These are phyloP conservation scores for Sordariomycetes sp. DNA, from an alignment of 2,329 filamentous ascomycete genomes.

Conservation along the genomic window DNA sequence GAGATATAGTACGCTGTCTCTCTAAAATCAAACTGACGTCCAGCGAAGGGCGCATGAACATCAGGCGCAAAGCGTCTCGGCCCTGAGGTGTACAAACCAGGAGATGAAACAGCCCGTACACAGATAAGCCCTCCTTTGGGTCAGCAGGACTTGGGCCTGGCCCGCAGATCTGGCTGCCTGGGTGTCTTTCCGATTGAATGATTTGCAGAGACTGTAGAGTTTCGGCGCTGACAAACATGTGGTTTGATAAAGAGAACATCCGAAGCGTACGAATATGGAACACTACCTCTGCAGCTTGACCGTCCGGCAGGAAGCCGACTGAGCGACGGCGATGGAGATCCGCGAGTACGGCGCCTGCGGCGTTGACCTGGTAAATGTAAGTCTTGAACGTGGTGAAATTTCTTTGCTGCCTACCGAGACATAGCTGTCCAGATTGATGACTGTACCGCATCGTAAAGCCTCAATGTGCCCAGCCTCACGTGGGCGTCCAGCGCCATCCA, in stretches of 20 bases:
- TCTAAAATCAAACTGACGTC: constrained; percentile 59
- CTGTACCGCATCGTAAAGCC: constrained; percentile 59
- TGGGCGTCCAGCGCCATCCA: constrained; percentile 26
- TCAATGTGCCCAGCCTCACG: constrained; percentile 46
- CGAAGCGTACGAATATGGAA: constrained; percentile 57
- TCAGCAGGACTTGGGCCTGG: constrained; percentile 32
- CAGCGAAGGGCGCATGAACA: constrained; percentile 71
- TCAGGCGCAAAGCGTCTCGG: constrained; percentile 60
- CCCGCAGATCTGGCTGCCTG: constrained; percentile 69
- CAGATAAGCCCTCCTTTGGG: constrained; percentile 71
- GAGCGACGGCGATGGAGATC: constrained; percentile 58
- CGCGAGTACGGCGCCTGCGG: constrained; percentile 76
- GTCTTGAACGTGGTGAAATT: not conserved
- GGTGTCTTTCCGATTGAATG: constrained; percentile 72
- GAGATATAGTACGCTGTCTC: constrained; percentile 60
- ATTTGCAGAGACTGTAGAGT: constrained; percentile 79
- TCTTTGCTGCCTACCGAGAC: constrained; percentile 45
- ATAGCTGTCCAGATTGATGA: constrained; percentile 64
- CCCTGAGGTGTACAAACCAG: constrained; percentile 74
- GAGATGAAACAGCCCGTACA: constrained; percentile 74
- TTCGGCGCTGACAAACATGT: constrained; percentile 74
- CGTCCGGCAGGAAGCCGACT: constrained; percentile 52
- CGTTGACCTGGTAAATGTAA: constrained; percentile 52
- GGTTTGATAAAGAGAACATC: constrained; percentile 60
- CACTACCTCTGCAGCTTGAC: constrained; percentile 34